Evolutionary conservation across 768 basidiomycete species (phyloP).

Genomic region (Mycena olivaceomarginata): DNA sequence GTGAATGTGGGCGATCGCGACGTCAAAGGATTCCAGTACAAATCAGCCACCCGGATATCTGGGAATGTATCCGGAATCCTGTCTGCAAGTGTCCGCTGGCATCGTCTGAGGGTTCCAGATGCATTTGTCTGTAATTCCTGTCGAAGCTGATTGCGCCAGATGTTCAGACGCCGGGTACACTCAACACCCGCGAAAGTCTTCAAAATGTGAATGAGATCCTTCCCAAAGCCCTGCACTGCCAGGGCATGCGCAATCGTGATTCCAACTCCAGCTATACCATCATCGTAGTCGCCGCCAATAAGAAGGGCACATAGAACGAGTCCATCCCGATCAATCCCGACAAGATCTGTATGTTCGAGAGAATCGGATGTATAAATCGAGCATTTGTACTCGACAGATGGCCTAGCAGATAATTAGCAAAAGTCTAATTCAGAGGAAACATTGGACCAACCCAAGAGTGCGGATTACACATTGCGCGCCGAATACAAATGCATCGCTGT

Average conservation of each 20-base stretch:
- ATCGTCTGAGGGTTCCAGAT: no score
- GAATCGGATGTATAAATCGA: background rate
- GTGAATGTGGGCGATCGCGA: no score
- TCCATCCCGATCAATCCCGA: background rate
- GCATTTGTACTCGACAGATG: background rate
- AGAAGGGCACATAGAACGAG: constrained; percentile 6
- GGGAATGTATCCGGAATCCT: no score
- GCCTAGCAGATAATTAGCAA: background rate
- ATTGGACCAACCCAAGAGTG: background rate
- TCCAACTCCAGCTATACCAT: background rate
- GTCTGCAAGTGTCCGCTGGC: no score
- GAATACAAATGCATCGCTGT: constrained; percentile 18
- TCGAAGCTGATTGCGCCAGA: no score
- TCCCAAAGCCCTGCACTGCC: background rate
- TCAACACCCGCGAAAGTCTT: background rate
- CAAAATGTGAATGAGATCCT: background rate
- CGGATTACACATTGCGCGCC: constrained; percentile 8
- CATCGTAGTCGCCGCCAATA: constrained; percentile 10
- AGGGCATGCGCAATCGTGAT: background rate
- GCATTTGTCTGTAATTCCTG: no score
- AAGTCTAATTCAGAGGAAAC: no score
- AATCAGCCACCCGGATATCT: no score
- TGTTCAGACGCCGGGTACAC: background rate
- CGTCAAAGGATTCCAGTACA: no score
- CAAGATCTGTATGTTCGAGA: background rate